Evolutionary conservation across 495 filamentous ascomycete species (phyloP).

Genomic region (Talaromyces liani): DNA sequence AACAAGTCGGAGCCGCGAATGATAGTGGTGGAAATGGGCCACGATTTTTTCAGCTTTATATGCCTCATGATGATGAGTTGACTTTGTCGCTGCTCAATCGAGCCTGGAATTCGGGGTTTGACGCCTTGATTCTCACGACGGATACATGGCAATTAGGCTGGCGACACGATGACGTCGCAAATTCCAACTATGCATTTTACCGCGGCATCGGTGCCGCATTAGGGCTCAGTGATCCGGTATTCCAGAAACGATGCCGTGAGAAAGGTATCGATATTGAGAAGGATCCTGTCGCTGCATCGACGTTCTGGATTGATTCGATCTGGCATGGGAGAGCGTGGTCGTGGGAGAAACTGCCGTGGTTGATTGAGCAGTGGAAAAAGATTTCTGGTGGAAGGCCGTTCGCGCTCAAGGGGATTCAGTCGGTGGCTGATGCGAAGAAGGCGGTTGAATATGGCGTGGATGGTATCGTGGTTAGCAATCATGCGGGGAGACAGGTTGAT

Average conservation of each 20-base stretch:
- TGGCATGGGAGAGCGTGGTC: constrained; percentile 56
- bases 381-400: constrained; percentile 53
- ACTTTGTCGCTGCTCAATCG: constrained; percentile 52
- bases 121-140: constrained; percentile 36
- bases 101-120: constrained; percentile 44
- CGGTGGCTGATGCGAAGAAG: constrained; percentile 42
- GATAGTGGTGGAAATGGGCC: constrained; percentile 20
- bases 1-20: constrained; percentile 52
- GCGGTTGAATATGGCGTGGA: constrained; percentile 41
- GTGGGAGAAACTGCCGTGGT: constrained; percentile 48
- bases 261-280: constrained; percentile 45
- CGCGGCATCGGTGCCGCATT: constrained; percentile 47
- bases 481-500: constrained; percentile 32
- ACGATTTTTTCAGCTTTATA: constrained; percentile 60
- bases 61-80: constrained; percentile 55
- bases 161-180: constrained; percentile 53
- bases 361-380: constrained; percentile 49
- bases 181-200: constrained; percentile 59
- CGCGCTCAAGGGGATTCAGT: constrained; percentile 40
- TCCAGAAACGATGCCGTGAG: constrained; percentile 41
- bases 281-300: constrained; percentile 41
- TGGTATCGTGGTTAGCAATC: constrained; percentile 48
- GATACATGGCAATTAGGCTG: constrained; percentile 50
- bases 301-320: constrained; percentile 58
- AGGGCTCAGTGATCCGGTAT: constrained; percentile 52